Base-by-base conservation (phyloP, 1,284 basidiomycete genomes). In the Puccinia brachypodii region DNA sequence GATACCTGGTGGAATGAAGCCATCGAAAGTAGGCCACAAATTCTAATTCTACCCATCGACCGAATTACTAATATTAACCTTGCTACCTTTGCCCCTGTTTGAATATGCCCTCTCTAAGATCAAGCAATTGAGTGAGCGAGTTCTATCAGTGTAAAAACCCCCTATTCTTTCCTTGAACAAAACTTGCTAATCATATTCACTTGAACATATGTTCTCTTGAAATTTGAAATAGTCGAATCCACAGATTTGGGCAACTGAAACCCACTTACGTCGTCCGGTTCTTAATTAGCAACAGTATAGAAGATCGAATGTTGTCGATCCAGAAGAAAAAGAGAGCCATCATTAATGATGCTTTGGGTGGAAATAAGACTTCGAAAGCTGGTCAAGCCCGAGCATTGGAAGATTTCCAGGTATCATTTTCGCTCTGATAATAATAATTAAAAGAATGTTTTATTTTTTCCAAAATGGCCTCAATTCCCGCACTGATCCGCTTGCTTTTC, bases 231-330 rank as follows among this genome's bases (percentile, higher is more conserved):
- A 80, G 77, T 72, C 77, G 77, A 72, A 69, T 80, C 66, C 93
- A 95, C 85, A 88, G 93, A 44, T 91, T 95, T 47, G 94, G 94
- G 0, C 97, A 99, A 87, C 95, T 92, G 2, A 90, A 91, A 76
- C 92, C 92, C 0, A 96, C 98, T 22, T 92, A 92, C 84, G 95
- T 97, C 31, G 95, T 92, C 77, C 93, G 96, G 81, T 96, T 94
- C 86, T 92, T 98, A 83, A 95, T 99, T 84, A 92, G 94, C 85
- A 91, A 95, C 85, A 93, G 94, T 44, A 98, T 99, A 86, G 97
- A 95, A 92, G 86, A 87, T 91, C 33, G 71, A 36, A 81, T 81
- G 78, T 16, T 81, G 14, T 31, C 50, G 13, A 60, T 81, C 16
- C 78, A 81, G 28, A 47, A 73, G 19, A 81, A 74, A 22, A 81